phyloP scores from a whole-genome alignment of 1,284 basidiomycete genomes.

The Meripilus lineatus region DNA sequence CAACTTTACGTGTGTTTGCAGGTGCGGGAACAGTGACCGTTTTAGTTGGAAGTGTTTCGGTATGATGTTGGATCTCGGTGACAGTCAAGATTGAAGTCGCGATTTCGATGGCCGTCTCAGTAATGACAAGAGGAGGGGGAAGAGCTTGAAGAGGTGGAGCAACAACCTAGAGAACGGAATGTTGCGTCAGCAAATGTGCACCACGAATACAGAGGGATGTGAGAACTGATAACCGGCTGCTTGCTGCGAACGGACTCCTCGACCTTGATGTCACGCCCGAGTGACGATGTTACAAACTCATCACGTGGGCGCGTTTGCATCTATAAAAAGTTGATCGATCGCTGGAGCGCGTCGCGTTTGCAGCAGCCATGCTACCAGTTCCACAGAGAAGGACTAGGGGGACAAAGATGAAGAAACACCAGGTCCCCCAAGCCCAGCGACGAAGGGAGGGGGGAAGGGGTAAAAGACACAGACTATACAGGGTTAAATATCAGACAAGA shows the following conservation, averaged over 20 bases:
- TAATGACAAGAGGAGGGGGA: constrained; percentile 52
- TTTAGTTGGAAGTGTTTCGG: constrained; percentile 40
- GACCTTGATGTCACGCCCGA: constrained; percentile 11
- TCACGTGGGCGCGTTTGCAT: constrained; percentile 38
- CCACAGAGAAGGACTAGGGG: constrained; percentile 62
- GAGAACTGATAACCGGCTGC: constrained; percentile 35
- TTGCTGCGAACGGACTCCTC: constrained; percentile 17
- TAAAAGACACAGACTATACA: constrained; percentile 69
- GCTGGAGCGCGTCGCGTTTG: constrained; percentile 8
- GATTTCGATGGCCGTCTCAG: constrained; percentile 36
- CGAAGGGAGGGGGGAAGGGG: constrained; percentile 57
- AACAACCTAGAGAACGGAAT: constrained; percentile 24
- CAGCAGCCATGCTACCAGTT: no score
- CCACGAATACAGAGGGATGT: constrained; percentile 24
- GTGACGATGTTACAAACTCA: constrained; percentile 18
- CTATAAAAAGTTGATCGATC: constrained; percentile 28
- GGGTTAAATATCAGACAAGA: constrained; percentile 25
- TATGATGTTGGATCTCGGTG: constrained; percentile 50
- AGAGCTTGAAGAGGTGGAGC: constrained; percentile 46
- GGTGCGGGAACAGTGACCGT: constrained; percentile 65
- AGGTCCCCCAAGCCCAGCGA: constrained; percentile 84
- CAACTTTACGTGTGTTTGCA: constrained; percentile 71
- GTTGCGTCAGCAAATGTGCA: constrained; percentile 35
- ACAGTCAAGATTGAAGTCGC: constrained; percentile 65
- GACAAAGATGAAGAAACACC: constrained; percentile 62